Conservation (phyloP, 306 rosid species). For the Ormosia semicastrata region DNA sequence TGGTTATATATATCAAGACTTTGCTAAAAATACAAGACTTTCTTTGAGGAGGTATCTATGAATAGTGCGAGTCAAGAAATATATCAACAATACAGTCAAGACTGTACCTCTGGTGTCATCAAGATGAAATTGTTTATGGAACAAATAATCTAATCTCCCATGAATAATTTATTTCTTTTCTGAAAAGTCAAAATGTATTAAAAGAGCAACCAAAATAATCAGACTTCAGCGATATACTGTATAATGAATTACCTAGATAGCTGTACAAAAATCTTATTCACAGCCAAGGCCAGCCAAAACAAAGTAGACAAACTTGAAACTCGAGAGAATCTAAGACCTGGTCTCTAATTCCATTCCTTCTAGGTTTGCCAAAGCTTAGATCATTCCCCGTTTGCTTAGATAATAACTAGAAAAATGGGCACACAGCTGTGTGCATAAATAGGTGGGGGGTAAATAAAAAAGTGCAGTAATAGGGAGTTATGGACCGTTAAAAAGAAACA, state of each 20-base stretch:
- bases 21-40: neutral
- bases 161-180: neutral
- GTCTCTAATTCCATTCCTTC: neutral
- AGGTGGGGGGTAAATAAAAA: neutral
- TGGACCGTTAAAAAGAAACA: neutral
- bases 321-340: neutral
- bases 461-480: neutral
- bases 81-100: neutral
- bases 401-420: neutral
- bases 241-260: neutral
- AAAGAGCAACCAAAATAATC: neutral
- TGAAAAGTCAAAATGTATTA: neutral
- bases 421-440: neutral
- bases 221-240: neutral
- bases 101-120: neutral
- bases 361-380: neutral
- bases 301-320: neutral
- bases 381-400: neutral
- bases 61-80: neutral
- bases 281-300: neutral
- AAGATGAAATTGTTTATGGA: neutral
- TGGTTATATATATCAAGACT: neutral
- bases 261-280: neutral
- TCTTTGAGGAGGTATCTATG: neutral
- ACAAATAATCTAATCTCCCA: neutral